Evolutionary conservation across 345 rosid species (phyloP).

Genomic region (Camelina neglecta): DNA sequence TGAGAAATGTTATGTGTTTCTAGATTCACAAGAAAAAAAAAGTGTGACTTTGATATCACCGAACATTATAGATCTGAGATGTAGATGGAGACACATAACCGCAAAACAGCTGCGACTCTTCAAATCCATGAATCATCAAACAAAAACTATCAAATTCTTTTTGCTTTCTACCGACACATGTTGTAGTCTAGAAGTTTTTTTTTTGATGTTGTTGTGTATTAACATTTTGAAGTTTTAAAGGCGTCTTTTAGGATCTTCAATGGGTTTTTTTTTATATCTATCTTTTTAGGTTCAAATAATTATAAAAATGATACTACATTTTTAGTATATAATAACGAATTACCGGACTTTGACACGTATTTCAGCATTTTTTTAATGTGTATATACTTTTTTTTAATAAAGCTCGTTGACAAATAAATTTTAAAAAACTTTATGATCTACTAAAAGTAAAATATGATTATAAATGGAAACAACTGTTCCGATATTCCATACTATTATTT

Average conservation of each 20-base stretch:
- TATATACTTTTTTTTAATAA: not conserved
- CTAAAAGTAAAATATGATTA: not conserved
- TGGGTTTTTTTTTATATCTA: not conserved
- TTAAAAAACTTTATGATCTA: not conserved
- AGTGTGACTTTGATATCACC: slow-evolving; percentile 36
- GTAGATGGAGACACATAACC: slow-evolving; percentile 26
- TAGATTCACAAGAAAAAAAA: not conserved
- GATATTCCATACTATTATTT: not conserved
- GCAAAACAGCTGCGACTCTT: slow-evolving; percentile 25
- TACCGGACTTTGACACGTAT: not conserved
- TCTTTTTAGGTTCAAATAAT: not conserved
- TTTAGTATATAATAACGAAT: not conserved
- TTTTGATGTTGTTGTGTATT: not conserved
- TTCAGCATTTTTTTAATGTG: not conserved
- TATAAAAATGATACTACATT: not conserved
- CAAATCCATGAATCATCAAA: slow-evolving; percentile 16
- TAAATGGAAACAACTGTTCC: slow-evolving; percentile 9
- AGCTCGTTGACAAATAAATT: not conserved
- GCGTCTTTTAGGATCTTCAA: slow-evolving; percentile 15
- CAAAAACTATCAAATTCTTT: not conserved
- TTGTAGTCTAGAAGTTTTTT: not conserved
- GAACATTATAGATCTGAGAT: slow-evolving; percentile 21
- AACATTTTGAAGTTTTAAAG: not conserved
- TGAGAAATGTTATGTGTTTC: not conserved
- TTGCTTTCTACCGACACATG: slow-evolving; percentile 16